phyloP scores from a whole-genome alignment of 371 early-diverging fungal species.

The Mortierella sp. region DNA sequence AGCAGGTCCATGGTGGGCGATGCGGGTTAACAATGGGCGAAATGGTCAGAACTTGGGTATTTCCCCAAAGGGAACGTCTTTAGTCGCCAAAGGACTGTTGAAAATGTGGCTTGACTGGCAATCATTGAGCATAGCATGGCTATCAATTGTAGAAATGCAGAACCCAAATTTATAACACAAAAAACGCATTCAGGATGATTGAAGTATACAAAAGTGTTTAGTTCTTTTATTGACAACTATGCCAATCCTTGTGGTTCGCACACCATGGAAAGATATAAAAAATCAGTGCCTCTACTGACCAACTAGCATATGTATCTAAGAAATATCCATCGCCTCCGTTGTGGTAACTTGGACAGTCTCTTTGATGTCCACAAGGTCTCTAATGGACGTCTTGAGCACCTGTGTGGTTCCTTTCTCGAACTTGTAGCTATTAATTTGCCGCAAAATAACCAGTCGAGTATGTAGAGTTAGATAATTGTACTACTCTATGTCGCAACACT shows the following conservation, averaged over 20 bases:
- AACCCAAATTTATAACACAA: no score
- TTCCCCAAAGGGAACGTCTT: no score
- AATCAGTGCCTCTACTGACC: neutral
- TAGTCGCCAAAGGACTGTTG: no score
- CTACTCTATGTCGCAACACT: no score
- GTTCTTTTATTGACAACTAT: neutral
- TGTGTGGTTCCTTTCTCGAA: slow-evolving; percentile 65
- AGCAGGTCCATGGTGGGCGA: slow-evolving; percentile 23
- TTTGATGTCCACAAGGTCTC: slow-evolving; percentile 64
- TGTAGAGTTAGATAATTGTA: neutral
- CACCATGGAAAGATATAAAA: neutral
- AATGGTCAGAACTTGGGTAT: neutral
- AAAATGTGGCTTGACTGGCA: neutral
- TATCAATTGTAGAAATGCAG: no score
- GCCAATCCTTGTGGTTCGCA: neutral
- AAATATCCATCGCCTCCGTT: slow-evolving; percentile 65
- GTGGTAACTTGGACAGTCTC: slow-evolving; percentile 61
- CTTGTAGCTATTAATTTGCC: slow-evolving; percentile 40
- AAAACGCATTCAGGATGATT: neutral
- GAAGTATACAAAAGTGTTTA: neutral
- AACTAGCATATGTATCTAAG: slow-evolving; percentile 18
- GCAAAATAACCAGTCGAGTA: neutral
- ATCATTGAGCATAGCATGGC: no score
- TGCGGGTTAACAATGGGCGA: neutral
- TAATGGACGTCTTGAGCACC: slow-evolving; percentile 62